Base-by-base conservation (phyloP, 257 asterid genomes). In the Solanum lignicaule region DNA sequence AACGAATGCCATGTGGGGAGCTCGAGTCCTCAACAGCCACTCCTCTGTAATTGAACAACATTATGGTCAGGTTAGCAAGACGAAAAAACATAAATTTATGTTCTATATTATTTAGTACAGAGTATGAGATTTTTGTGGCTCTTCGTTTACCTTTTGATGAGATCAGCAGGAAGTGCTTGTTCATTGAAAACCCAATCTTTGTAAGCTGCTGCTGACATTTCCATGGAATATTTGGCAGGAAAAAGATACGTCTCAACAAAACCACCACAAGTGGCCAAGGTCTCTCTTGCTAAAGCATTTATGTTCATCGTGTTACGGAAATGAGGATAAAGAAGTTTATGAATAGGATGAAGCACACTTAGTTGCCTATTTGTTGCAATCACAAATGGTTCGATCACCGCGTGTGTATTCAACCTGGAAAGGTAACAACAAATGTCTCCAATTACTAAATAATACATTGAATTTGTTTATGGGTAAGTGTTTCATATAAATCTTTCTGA, bases 231-330 rank as follows among this genome's bases (percentile, higher is more conserved):
- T 48, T 75, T 93, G 11, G 87, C 91, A 11, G 94, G 96, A 75
- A 94, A 95, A 13, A 94, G 91, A 0, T 94, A 91, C 10, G 43
- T 55, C 89, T 95, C 98, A 74, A 92, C 87, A 39, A 92, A 84
- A 7, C 98, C 98, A 16, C 95, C 94, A 5, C 92, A 94, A 90
- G 90, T 94, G 18, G 94, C 89, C 86, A 95, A 60, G 72, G 89
- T 86, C 46, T 95, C 94, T 23, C 98, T 85, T 7, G 94, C 95
- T 31, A 92, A 87, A 0, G 97, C 94, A 84, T 95, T 95, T 79
- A 95, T 93, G 89, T 92, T 91, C 98, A 95, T 92, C 3, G 95
- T 93, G 88, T 94, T 95, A 2, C 94, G 94, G 86, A 95, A 94
- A 85, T 95, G 98, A 18, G 98, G 95, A 7, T 92, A 88, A 38